Percentiles rank a stretch among this genome's conserved stretches.
phyloP scores from a whole-genome alignment of 2,329 filamentous ascomycete genomes.

The Pyrenochaeta sp. region DNA sequence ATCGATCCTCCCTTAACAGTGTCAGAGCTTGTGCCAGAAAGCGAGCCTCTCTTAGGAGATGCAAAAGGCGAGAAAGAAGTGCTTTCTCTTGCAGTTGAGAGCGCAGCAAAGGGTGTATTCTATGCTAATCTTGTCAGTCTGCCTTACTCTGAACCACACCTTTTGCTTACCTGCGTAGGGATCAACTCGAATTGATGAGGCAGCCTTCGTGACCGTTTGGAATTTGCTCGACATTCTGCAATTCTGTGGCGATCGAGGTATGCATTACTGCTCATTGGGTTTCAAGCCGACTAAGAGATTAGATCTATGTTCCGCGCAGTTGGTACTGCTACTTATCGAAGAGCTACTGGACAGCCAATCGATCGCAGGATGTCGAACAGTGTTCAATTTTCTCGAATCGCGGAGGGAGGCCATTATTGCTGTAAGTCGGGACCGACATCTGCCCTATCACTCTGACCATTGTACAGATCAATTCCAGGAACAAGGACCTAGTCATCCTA shows the following conservation, averaged over 20 bases:
- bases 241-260: constrained; percentile 82
- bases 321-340: constrained; percentile 91
- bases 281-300: constrained; percentile 22
- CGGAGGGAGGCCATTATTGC: constrained; percentile 87
- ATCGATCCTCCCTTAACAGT: constrained; percentile 57
- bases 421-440: constrained; percentile 54
- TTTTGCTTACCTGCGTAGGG: constrained; percentile 61
- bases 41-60: constrained; percentile 37
- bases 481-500: constrained; percentile 89
- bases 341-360: constrained; percentile 96
- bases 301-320: constrained; percentile 73
- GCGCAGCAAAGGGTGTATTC: constrained; percentile 82
- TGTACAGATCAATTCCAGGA: constrained; percentile 51
- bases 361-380: constrained; percentile 85
- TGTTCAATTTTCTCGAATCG: constrained; percentile 96
- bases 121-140: constrained; percentile 76
- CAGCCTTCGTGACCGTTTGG: constrained; percentile 85
- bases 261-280: constrained; percentile 49
- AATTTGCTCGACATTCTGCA: constrained; percentile 93
- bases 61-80: constrained; percentile 56
- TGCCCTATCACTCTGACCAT: constrained; percentile 29
- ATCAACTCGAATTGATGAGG: constrained; percentile 76
- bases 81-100: constrained; percentile 77
- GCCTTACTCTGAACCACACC: neutral
- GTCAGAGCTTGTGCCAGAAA: constrained; percentile 47